A percentile compares a stretch with the other conserved stretches of the same genome.
Conservation (phyloP, 345 rosid genomes). For the Pugionium cornutum region DNA sequence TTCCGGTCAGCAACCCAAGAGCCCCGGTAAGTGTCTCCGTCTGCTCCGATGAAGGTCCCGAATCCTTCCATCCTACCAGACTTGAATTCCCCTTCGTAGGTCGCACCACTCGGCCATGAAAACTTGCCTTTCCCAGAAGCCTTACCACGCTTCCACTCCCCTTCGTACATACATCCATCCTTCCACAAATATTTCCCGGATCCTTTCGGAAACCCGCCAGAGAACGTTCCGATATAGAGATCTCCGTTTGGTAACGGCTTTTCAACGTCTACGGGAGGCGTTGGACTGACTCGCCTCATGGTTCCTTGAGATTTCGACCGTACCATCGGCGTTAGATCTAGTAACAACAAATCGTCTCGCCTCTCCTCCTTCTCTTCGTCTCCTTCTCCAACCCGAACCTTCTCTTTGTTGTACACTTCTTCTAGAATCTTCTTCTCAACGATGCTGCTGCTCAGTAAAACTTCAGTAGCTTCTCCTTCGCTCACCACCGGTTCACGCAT, state of each 20-base stretch:
- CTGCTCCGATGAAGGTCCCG: conserved; percentile 83
- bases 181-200: conserved; percentile 93
- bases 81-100: conserved; percentile 86
- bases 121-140: conserved; percentile 93
- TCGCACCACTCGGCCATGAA: conserved; percentile 99
- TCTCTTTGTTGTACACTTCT: conserved; percentile 16
- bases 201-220: conserved; percentile 81
- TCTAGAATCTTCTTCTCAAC: conserved; percentile 6
- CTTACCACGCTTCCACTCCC: conserved; percentile 94
- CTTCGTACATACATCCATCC: conserved; percentile 99
- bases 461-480: conserved; percentile 43
- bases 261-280: conserved; percentile 55
- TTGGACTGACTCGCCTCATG: conserved; percentile 78
- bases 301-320: conserved; percentile 74
- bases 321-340: conserved; percentile 47
- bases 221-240: conserved; percentile 79
- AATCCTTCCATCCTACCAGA: conserved; percentile 92
- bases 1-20: conserved; percentile 82
- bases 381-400: conserved; percentile 25
- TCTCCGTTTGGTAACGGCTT: conserved; percentile 85
- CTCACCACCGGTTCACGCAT: conserved; percentile 49
- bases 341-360: conserved; percentile 38
- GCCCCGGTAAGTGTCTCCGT: conserved; percentile 85
- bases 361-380: conserved; percentile 34
- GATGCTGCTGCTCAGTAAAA: conserved; percentile 18